Evolutionary conservation across 164 flowering plant species (phyloP), one percentile per base, ranked within the genome.

Genomic region (Vitis labrusca): DNA sequence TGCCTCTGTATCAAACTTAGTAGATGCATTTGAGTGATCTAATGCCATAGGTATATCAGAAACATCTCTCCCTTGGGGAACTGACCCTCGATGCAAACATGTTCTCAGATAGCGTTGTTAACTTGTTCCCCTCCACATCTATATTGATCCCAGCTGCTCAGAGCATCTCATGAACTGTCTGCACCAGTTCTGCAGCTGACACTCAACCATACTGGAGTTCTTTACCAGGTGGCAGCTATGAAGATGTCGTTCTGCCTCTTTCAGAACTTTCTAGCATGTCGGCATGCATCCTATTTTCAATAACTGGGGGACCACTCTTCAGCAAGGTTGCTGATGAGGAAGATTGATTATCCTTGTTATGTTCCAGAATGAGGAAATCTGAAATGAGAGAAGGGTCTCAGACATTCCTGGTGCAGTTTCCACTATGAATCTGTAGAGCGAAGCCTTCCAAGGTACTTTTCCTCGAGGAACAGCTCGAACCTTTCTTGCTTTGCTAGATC

Each of bases 111-210:
- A 23, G 23, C 23, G 1, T 23, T 23, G 23, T 23, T 23, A 23
- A 23, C 23, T 1, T 23, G 23, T 23, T 23, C 23, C 23, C 23
- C 80, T 93, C 98, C 50, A 80, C 75, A 74, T 92, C 98, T 83
- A 95, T 81, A 77, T 76, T 80, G 66, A 95, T 75, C 23, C 99
- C 99, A 72, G 97, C 98, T 13, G 97, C 89, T 55, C 91, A 87
- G 63, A 95, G 93, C 93, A 95, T 91, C 76, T 93, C 98, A 68
- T 86, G 89, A 66, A 95, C 97, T 69, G 99, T 96, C 74, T 93
- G 91, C 69, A 93, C 97, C 70, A 93, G 65, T 77, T 95, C 99
- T 65, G 76, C 82, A 66, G 98, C 82, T 59, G 97, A 87, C 29
- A 95, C 97, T 78, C 79, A 80, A 23, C 93, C 93, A 81, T 81